Base-by-base conservation (phyloP, 805 yeast species). In the Lipomyces kockii region DNA sequence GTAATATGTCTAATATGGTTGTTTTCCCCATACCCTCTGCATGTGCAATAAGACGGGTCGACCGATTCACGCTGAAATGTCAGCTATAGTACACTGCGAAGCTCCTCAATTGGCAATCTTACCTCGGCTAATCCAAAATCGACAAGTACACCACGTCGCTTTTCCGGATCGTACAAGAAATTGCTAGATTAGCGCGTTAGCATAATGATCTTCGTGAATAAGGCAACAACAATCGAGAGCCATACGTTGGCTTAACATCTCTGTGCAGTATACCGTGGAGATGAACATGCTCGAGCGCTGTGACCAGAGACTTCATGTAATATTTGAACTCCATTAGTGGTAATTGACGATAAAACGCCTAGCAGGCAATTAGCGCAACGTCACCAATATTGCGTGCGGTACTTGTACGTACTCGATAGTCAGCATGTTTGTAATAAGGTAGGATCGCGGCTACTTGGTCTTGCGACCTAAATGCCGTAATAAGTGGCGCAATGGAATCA, bases 361-460 rank as follows among this genome's bases (percentile, higher is more conserved):
- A 43, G 22, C 9, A 43, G 11, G 49, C 67, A 20, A n/a, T 57
- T 52, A 54, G 35, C 22, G 20, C 9, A 14, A 52, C 7, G 25
- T 29, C 22, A n/a, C 8, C 29, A 17, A 27, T 35, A 34, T 35
- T 29, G 27, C 49, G 6, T 25, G n/a, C 20, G 17, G 29, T 4
- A 49, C 27, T 22, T 43, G 59, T 6, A 61, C 75, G 22, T 51
- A 69, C 71, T 67, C 98, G 83, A 79, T 92, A 95, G 76, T 95
- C 98, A 11, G 92, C 87, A 79, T 94, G 98, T 59, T 89, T 88
- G 77, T 90, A 92, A 80, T 88, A 94, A 7, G 98, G 98, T 70
- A 94, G 81, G 1, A 95, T 93, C 1, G 97, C 97, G 58, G 94
- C 83, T 14, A 95, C 96, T 80, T 95, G 98, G 78, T 95, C 99